Evolutionary conservation across 1,284 basidiomycete species (phyloP).

Genomic region (Microbotryum intermedium): DNA sequence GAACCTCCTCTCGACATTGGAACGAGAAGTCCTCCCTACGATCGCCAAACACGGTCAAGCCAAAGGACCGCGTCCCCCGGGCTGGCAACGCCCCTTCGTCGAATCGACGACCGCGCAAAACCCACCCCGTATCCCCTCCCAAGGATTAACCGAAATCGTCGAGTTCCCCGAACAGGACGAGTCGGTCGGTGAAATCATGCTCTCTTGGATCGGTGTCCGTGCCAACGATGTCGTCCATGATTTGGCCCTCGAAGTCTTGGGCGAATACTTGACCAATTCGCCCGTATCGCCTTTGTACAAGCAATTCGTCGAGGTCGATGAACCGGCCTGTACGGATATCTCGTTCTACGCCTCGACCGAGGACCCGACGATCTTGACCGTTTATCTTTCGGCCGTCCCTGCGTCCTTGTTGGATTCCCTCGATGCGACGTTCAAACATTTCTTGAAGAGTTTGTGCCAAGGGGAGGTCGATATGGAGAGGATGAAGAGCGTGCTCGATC

Average conservation of each 20-base stretch:
- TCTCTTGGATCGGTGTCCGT: constrained; percentile 68
- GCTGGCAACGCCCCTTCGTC: constrained; percentile 90
- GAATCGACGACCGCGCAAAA: constrained; percentile 52
- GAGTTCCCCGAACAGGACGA: constrained; percentile 99
- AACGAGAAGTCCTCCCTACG: constrained; percentile 70
- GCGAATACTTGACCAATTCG: constrained; percentile 82
- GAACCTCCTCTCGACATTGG: constrained; percentile 58
- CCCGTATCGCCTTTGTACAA: constrained; percentile 84
- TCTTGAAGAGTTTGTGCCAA: constrained; percentile 60
- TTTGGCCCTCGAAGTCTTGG: constrained; percentile 76
- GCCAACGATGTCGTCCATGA: constrained; percentile 61
- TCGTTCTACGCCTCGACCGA: constrained; percentile 71
- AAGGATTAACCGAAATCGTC: constrained; percentile 47
- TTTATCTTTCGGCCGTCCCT: constrained; percentile 79
- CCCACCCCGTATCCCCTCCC: constrained; percentile 11
- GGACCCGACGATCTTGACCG: constrained; percentile 60
- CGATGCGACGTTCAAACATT: constrained; percentile 58
- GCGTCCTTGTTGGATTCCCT: constrained; percentile 66
- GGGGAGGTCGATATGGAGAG: constrained; percentile 85
- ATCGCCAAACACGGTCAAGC: constrained; percentile 66
- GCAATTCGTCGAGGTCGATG: constrained; percentile 85
- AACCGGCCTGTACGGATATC: constrained; percentile 75
- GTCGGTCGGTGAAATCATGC: constrained; percentile 70
- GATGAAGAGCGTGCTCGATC: constrained; percentile 76
- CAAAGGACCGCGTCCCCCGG: constrained; percentile 54